A percentile compares a stretch with the other conserved stretches of the same genome.
These are phyloP conservation scores for Sechiopsis laciniata DNA, from an alignment of 306 rosid species.

Conservation along the genomic window DNA sequence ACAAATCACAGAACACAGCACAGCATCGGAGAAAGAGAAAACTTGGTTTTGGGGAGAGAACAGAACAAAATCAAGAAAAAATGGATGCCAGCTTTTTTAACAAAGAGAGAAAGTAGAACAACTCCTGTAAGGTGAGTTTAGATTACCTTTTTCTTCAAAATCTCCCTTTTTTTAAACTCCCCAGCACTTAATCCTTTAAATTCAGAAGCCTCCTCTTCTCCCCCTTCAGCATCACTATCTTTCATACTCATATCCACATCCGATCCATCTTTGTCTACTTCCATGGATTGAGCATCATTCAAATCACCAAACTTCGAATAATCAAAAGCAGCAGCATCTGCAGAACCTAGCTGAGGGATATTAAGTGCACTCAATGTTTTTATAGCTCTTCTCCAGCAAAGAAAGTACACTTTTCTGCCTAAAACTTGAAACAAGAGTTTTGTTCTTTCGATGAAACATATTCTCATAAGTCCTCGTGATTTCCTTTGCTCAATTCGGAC, in stretches of 20 bases:
- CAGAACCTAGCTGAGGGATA: slow-evolving; percentile 35
- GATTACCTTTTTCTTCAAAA: slow-evolving; percentile 83
- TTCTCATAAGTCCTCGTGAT: slow-evolving; percentile 67
- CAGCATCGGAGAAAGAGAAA: background rate
- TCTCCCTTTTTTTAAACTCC: slow-evolving; percentile 66
- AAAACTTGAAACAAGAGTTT: slow-evolving; percentile 79
- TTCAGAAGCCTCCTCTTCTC: slow-evolving; percentile 58
- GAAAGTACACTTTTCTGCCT: slow-evolving; percentile 74
- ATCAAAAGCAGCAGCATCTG: slow-evolving; percentile 27
- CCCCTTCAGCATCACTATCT: slow-evolving; percentile 43
- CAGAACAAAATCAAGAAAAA: slow-evolving; percentile 41
- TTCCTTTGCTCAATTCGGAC: slow-evolving; percentile 82
- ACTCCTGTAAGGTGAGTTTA: slow-evolving; percentile 71
- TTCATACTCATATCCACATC: slow-evolving; percentile 49
- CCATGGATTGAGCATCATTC: slow-evolving; percentile 42
- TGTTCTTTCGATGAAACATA: slow-evolving; percentile 85
- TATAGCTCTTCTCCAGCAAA: slow-evolving; percentile 74
- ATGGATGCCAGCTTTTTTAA: slow-evolving; percentile 79
- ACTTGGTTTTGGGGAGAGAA: background rate
- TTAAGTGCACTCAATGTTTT: slow-evolving; percentile 55
- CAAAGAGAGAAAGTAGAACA: slow-evolving; percentile 61
- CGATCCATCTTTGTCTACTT: slow-evolving; percentile 41
- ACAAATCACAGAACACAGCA: too few relatives aligned
- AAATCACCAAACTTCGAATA: slow-evolving; percentile 32
- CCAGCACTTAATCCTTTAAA: slow-evolving; percentile 67